Evolutionary conservation across 805 yeast species (phyloP), one percentile per base, ranked within the genome.

Genomic region (Schwanniomyces yamadae): DNA sequence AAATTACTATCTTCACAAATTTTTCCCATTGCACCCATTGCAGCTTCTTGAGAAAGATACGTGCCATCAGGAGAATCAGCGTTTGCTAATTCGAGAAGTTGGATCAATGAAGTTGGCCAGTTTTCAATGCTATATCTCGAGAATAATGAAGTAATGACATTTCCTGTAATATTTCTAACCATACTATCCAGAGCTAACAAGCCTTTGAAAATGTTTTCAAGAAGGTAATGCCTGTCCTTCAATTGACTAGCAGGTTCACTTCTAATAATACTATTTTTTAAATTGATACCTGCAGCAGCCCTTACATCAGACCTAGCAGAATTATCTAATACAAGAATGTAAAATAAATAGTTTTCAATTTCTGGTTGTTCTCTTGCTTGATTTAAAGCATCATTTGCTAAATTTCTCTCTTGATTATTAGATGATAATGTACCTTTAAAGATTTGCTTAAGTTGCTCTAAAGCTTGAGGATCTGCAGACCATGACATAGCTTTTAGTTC

Each of bases 101-200:
- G 80, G 2, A 84, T 80, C n/a, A 91, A 61, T 19, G 83, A 69
- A 28, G 70, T 74, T 2, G 93, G 89, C 96, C 96, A 87, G 18
- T 69, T 66, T 17, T 69, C 63, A 28, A 84, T 68, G 1, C 96
- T 95, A 28, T 76, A 71, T 7, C 77, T 68, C 2, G 84, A 70
- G 47, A 89, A 84, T 20, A 93, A 61, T 0, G 96, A 74, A 2
- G 97, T 85, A 34, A 91, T 80, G 33, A 89, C 95, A 52, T 82
- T 89, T 25, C 97, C 96, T 5, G 96, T 82, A 41, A 91, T 86
- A 54, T 85, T 88, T 42, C 95, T 75, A 19, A 91, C 84, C 46
- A 86, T 64, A n/a, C 64, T 57, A 36, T 75, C 75, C 1, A 61
- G 47, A 41, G 75, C 83, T 21, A 74, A 49, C 28, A 88, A 66